Base-by-base conservation (phyloP, 2,329 filamentous ascomycete species). In the Coniella vitis region DNA sequence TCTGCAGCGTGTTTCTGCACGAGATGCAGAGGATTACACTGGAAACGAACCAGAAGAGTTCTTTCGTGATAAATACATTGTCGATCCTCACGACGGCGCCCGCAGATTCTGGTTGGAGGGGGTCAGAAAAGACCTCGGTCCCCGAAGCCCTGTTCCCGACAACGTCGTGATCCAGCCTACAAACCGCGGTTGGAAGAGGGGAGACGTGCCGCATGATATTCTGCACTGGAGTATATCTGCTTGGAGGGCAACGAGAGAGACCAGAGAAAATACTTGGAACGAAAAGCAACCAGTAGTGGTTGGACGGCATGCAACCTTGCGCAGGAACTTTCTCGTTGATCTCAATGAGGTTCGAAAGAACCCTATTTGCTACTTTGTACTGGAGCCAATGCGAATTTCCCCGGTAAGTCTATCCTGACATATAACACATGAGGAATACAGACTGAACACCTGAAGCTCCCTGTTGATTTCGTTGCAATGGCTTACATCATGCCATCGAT, bases 261-360 rank as follows among this genome's bases (percentile, higher is more conserved):
- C 51, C 7, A 35, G 41, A 43, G 32, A 36, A 17, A 62, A 76
- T 47, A 60, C 60, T 0, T 86, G 84, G 68, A 71, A 79, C 31
- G 71, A 78, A 34, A 69, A 84, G n/a, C 88, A 97, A 57, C 87
- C 89, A 1, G 93, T 98, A 0, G 67, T 95, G 4, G 76, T 84
- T 57, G 89, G 85, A 0, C 79, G 91, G 55, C 70, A 85, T 40
- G 75, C 95, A 21, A 73, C 85, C 1, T 74, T 90, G 31, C 82
- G 90, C n/a, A 81, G 90, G 25, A 95, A 97, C 62, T 75, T 93
- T 31, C 73, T 97, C 1, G 88, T 91, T 49, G 80, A 75, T 7
- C 73, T 79, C 29, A 39, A 51, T 10, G 48, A 32, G 9, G 20
- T 21, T 10, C 37, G n/a, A 22, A 51, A 40, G 38, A 47, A 48